Conservation (phyloP, 1,284 basidiomycete genomes). For the Porodaedalea pini region DNA sequence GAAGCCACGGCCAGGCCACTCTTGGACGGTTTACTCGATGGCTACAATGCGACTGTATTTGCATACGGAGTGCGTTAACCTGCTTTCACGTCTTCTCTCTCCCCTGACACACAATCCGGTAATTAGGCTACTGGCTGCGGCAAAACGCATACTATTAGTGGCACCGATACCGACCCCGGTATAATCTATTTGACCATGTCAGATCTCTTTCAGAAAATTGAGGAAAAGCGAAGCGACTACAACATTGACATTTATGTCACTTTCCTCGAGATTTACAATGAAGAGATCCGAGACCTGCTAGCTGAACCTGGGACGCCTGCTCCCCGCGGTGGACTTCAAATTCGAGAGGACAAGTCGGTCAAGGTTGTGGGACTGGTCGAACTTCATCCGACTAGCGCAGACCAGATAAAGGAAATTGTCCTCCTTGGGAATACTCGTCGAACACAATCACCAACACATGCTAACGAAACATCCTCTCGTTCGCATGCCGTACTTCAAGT, state of each 20-base stretch:
- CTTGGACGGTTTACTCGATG: conserved; percentile 79
- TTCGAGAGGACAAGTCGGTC: conserved; percentile 90
- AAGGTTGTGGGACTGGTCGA: conserved; percentile 85
- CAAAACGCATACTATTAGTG: conserved; percentile 97
- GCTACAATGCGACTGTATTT: conserved; percentile 96
- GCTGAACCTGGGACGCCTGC: conserved; percentile 62
- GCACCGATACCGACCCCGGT: conserved; percentile 80
- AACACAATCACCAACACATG: conserved; percentile 89
- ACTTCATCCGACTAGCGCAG: conserved; percentile 73
- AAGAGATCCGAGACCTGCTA: conserved; percentile 95
- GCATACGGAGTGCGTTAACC: conserved; percentile 82
- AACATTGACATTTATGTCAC: conserved; percentile 85
- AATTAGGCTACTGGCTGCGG: conserved; percentile 92
- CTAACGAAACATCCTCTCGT: conserved; percentile 92
- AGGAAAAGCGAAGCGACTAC: conserved; percentile 78
- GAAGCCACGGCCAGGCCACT: conserved; percentile 81
- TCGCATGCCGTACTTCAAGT: conserved; percentile 96
- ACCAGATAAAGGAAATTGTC: conserved; percentile 92
- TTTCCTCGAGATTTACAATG: conserved; percentile 97
- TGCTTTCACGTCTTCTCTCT: conserved; percentile 4
- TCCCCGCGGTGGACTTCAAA: conserved; percentile 80
- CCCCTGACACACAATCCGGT: conserved; percentile 3
- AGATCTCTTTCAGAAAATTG: conserved; percentile 87
- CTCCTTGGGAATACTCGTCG: conserved; percentile 81
- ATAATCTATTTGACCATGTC: conserved; percentile 97